These are phyloP conservation scores for Testicularia cyperi DNA, from an alignment of 1,284 basidiomycete species.

Conservation along the genomic window DNA sequence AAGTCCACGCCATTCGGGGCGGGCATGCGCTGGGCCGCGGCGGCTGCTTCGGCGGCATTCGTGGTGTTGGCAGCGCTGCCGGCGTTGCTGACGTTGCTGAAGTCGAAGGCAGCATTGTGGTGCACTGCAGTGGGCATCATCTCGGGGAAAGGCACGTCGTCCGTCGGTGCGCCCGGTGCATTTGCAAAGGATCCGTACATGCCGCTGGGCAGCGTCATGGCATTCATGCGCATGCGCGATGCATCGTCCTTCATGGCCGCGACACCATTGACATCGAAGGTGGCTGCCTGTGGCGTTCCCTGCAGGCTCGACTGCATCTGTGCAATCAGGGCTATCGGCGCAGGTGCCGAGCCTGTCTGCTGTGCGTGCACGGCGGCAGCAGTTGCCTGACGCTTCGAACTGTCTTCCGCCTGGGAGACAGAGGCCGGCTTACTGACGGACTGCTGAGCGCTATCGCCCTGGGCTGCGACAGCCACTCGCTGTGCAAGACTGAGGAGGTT, in stretches of 20 bases:
- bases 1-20: slow-evolving; percentile 41
- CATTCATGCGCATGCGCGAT: slow-evolving; percentile 16
- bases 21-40: slow-evolving; percentile 12
- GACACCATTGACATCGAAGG: slow-evolving; percentile 24
- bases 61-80: too few relatives aligned
- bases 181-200: slow-evolving; percentile 11
- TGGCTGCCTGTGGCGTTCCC: not conserved
- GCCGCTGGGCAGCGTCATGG: slow-evolving; percentile 17
- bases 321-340: not conserved
- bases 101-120: slow-evolving; percentile 13
- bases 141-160: slow-evolving; percentile 29
- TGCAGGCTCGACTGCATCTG: not conserved
- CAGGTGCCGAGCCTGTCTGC: not conserved
- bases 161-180: not conserved
- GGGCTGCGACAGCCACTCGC: slow-evolving; percentile 43
- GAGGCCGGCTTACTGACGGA: not conserved
- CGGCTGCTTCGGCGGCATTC: too few relatives aligned
- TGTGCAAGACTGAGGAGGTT: slow-evolving; percentile 48
- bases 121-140: slow-evolving; percentile 21
- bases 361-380: slow-evolving; percentile 8
- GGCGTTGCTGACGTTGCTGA: slow-evolving; percentile 7
- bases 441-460: slow-evolving; percentile 6
- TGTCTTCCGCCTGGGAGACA: slow-evolving; percentile 2
- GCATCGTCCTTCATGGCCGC: slow-evolving; percentile 31
- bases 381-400: slow-evolving; percentile 29